A percentile compares a stretch with the other conserved stretches of the same genome.
These are phyloP conservation scores for Macaranga tanarius DNA, from an alignment of 441 rosid species.

Conservation along the genomic window DNA sequence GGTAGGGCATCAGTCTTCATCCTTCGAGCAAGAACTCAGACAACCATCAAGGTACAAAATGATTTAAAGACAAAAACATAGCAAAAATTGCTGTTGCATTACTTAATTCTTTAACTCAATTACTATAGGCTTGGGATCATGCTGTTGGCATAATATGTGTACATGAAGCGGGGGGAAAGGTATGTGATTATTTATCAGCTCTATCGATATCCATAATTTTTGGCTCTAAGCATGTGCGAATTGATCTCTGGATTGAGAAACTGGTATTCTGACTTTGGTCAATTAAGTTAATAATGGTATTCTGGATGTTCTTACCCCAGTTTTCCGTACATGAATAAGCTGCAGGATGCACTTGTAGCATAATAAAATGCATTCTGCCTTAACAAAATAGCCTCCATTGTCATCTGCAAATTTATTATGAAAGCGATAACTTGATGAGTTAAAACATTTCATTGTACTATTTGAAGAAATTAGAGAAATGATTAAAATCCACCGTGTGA, in stretches of 20 bases:
- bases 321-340: neutral
- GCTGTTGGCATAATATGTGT: conserved; percentile 88
- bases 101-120: conserved; percentile 12
- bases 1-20: conserved; percentile 60
- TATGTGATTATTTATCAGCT: conserved; percentile 24
- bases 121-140: conserved; percentile 86
- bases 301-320: neutral
- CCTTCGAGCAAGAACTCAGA: conserved; percentile 33
- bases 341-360: neutral
- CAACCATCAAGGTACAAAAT: conserved; percentile 38
- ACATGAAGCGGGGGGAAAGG: conserved; percentile 95
- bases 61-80: conserved; percentile 3
- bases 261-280: neutral
- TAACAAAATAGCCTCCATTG: neutral
- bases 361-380: neutral
- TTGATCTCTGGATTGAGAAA: neutral
- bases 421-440: neutral
- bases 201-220: neutral
- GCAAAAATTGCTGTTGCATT: neutral
- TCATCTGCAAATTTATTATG: neutral
- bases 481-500: too few relatives aligned
- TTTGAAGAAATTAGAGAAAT: neutral
- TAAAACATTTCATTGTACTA: neutral
- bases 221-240: neutral
- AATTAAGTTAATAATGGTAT: neutral